Base-by-base conservation (phyloP, 805 yeast species). In the Metschnikowia arizonensis region DNA sequence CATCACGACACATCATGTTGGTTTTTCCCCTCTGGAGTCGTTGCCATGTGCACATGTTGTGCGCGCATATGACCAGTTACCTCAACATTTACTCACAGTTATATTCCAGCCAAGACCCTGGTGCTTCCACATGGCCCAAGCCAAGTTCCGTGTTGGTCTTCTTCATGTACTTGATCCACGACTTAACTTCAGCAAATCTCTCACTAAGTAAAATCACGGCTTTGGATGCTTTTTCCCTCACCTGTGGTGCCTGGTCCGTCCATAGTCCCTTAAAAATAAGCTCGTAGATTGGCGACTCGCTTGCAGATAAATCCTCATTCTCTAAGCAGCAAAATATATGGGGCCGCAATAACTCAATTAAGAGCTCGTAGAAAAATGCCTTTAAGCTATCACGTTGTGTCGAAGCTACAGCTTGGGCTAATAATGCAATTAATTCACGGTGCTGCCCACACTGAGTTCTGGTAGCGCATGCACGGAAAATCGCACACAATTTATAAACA, bases 41-140 rank as follows among this genome's bases (percentile, higher is more conserved):
- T n/a, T n/a, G n/a, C n/a, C n/a, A n/a, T n/a, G n/a, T n/a, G n/a
- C n/a, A n/a, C n/a, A n/a, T 9, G 34, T 9, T 14, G 42, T 35
- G 23, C 23, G 42, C 34, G 42, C 32, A 10, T 23, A n/a, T 18
- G 41, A 26, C 11, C 3, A 2, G 11, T 7, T 11, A 10, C 10
- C 25, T 26, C 36, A 33, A 33, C 36, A 33, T 23, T n/a, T 15
- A 39, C 25, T 31, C 35, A 29, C 42, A 30, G 23, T 40, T 43
- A 41, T 42, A 49, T 32, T 32, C 44, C 52, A 48, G 52, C 54
- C 54, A 50, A 23, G 54, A 45, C n/a, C 54, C 54, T 17, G 54
- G 54, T 2, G 52, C 52, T 12, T 45, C 49, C 15, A 33, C 32
- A 18, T 15, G 44, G 4, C 47, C 50, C 21, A 44, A 25, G 6